A percentile compares a stretch with the other conserved stretches of the same genome.
These are phyloP conservation scores for Cladosporium phlei DNA, from an alignment of 2,329 filamentous ascomycete species.

Conservation along the genomic window DNA sequence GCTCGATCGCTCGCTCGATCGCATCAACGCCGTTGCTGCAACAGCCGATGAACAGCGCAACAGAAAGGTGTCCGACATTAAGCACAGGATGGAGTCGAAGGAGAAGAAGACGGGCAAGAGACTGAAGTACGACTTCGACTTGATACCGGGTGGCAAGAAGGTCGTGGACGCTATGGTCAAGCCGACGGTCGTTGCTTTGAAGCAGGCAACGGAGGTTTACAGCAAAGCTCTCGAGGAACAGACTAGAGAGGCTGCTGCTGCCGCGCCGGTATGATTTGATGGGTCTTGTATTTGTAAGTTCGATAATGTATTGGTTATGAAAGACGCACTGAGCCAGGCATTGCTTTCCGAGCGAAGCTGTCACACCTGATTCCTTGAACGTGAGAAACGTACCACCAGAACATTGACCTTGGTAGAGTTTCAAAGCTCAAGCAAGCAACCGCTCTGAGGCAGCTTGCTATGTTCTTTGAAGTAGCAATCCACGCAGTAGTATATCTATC, in stretches of 20 bases:
- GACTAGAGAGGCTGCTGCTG: slow-evolving; percentile 7
- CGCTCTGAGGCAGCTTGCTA: too few species aligned
- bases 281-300: neutral
- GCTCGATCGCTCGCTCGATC: slow-evolving; percentile 67
- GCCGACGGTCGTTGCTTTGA: slow-evolving; percentile 66
- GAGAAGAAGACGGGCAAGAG: slow-evolving; percentile 70
- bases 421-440: too few species aligned
- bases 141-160: slow-evolving; percentile 68
- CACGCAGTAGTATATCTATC: too few species aligned
- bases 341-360: too few species aligned
- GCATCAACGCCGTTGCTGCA: slow-evolving; percentile 74
- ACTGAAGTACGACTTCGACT: slow-evolving; percentile 57
- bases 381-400: too few species aligned
- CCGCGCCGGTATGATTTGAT: neutral
- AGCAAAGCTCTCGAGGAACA: slow-evolving; percentile 53
- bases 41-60: slow-evolving; percentile 73
- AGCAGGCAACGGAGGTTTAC: slow-evolving; percentile 67
- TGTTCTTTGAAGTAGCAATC: too few species aligned
- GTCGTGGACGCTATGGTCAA: slow-evolving; percentile 72
- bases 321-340: too few species aligned
- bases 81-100: slow-evolving; percentile 65
- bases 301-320: neutral
- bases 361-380: too few species aligned
- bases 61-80: slow-evolving; percentile 60
- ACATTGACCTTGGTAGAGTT: too few species aligned